These are phyloP conservation scores for Fusarium nodosum DNA, from an alignment of 2,329 filamentous ascomycete species.

Conservation along the genomic window DNA sequence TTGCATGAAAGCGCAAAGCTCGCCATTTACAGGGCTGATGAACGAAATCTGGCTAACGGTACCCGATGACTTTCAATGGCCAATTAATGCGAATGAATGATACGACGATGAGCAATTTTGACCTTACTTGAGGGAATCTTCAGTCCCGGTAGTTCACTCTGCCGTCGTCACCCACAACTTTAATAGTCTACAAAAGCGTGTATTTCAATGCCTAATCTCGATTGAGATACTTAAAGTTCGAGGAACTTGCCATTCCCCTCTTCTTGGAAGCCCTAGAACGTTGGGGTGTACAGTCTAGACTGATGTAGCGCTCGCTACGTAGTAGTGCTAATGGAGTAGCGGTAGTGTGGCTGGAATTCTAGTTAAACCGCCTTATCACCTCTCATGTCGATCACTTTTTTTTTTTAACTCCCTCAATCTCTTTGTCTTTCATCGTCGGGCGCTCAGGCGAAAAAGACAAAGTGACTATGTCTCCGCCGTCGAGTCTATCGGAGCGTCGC, in stretches of 20 bases:
- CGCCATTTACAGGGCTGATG: constrained; percentile 36
- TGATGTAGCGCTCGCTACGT: background rate
- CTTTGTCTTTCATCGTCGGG: background rate
- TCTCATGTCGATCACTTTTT: constrained; percentile 16
- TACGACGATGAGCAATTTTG: background rate
- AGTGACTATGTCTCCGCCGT: constrained; percentile 23
- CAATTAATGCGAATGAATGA: constrained; percentile 1
- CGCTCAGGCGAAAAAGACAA: background rate
- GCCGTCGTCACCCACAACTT: background rate
- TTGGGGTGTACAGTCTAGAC: background rate
- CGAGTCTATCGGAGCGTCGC: constrained; percentile 16
- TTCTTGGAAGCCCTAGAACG: constrained; percentile 2
- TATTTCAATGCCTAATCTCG: background rate
- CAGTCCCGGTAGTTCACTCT: background rate
- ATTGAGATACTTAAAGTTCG: background rate
- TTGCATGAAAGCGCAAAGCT: background rate
- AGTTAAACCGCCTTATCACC: constrained; percentile 1
- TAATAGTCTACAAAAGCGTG: background rate
- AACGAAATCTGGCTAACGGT: background rate
- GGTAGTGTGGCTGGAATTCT: constrained; percentile 5
- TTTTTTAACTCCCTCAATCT: background rate
- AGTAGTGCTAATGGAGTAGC: background rate
- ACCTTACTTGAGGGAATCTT: background rate
- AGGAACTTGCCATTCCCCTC: constrained; percentile 1
- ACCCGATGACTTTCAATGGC: background rate